A percentile compares a stretch with the other conserved stretches of the same genome.
These are phyloP conservation scores for Periconia sp. DNA, from an alignment of 2,329 filamentous ascomycete genomes.

Conservation along the genomic window DNA sequence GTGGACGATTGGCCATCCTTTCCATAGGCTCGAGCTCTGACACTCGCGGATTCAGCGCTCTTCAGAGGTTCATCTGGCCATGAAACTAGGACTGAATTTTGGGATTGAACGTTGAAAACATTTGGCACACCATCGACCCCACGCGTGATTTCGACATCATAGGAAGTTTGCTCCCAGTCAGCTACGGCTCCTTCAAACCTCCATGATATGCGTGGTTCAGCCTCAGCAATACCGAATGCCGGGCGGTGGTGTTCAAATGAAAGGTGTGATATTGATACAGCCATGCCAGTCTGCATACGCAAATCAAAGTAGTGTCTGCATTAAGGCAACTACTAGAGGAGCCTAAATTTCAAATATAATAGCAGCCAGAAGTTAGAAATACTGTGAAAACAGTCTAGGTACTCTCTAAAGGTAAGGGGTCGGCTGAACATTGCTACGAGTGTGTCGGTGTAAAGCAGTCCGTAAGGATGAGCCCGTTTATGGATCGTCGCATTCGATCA, in stretches of 20 bases:
- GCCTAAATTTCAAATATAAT: too few relatives aligned
- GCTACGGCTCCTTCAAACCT: constrained; percentile 47
- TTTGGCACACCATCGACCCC: constrained; percentile 15
- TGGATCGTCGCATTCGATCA: too few relatives aligned
- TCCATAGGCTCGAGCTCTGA: constrained; percentile 38
- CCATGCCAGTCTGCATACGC: too few relatives aligned
- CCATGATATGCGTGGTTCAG: constrained; percentile 56
- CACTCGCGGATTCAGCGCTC: constrained; percentile 30
- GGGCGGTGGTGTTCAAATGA: constrained; percentile 52
- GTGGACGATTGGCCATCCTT: constrained; percentile 13
- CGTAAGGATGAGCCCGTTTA: too few relatives aligned
- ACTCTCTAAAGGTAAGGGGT: too few relatives aligned
- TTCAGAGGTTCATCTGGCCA: constrained; percentile 50
- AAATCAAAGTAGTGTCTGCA: too few relatives aligned
- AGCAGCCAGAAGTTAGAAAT: too few relatives aligned
- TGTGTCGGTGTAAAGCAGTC: too few relatives aligned
- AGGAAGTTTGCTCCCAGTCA: constrained; percentile 53
- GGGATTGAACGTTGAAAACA: constrained; percentile 36
- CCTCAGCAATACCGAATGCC: constrained; percentile 54
- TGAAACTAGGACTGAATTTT: constrained; percentile 50
- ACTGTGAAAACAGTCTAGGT: too few relatives aligned
- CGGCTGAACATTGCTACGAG: too few relatives aligned
- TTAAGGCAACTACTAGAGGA: too few relatives aligned
- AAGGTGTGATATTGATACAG: constrained; percentile 48
- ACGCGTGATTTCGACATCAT: constrained; percentile 52